Base-by-base conservation (phyloP, 345 rosid genomes). In the Rhizophora mangle region DNA sequence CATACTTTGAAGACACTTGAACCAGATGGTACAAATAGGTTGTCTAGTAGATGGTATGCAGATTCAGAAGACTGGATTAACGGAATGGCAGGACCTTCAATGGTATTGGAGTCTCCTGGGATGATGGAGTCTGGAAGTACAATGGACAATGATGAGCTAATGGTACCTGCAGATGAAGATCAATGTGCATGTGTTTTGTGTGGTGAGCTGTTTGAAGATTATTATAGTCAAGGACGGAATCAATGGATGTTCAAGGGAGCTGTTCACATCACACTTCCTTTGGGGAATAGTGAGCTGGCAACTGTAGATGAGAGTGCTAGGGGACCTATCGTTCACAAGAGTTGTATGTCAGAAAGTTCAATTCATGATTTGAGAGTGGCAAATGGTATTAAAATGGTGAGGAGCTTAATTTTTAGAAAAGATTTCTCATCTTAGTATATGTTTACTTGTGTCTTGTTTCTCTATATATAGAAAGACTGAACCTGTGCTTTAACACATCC, bases 201-300 rank as follows among this genome's bases (percentile, higher is more conserved):
- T 73, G 99, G 98, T 39, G 91, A 89, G 75, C 70, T 92, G 63
- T 95, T 95, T 83, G 96, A 95, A 74, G 99, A 95, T 69, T 82
- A 78, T 78, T 95, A 82, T 75, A 68, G 84, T 81, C 82, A 65
- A 36, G 87, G 76, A 69, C 82, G 27, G 69, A 79, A 67, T 67
- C 82, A 78, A 72, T 95, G 99, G 98, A 86, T 92, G 96, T 92
- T 92, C 76, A 90, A 81, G 60, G 96, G 83, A 72, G 92, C 97
- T 65, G 78, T 85, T 24, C 80, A 73, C 82, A 65, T 92, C 83
- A 73, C 75, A 46, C 69, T 74, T 62, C 75, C 88, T 36, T 55
- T 64, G 6, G 73, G 55, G 52, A 72, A 73, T 29, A 54, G 49
- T 68, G 69, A 62, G 53, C 47, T 52, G 2, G 78, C 64, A 72